Evolutionary conservation across 345 rosid genomes (phyloP).

Genomic region (Populus deltoides): DNA sequence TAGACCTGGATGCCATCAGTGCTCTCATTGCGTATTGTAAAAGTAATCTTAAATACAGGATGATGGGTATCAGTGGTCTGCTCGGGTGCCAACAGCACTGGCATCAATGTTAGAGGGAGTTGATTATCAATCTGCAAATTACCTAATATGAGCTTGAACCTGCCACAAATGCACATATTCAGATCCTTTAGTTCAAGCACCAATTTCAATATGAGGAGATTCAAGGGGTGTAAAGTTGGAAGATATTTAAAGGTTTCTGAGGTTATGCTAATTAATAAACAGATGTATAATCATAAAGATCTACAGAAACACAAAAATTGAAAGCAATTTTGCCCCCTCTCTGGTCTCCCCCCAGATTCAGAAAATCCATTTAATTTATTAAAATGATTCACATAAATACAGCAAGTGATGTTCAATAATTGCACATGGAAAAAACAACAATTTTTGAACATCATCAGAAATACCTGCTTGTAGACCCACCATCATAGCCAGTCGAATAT

Average conservation of each 20-base stretch:
- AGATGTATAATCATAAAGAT: background rate
- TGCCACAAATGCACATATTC: slow-evolving; percentile 36
- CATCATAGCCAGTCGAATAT: slow-evolving; percentile 89
- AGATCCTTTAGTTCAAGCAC: background rate
- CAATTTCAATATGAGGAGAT: background rate
- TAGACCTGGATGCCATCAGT: slow-evolving; percentile 73
- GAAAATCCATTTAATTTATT: background rate
- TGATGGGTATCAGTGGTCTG: slow-evolving; percentile 61
- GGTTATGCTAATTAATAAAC: background rate
- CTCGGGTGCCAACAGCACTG: slow-evolving; percentile 87
- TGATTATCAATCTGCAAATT: slow-evolving; percentile 90
- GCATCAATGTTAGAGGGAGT: slow-evolving; percentile 91
- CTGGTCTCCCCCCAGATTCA: background rate
- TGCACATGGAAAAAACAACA: background rate
- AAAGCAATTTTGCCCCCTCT: background rate
- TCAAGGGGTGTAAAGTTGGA: background rate
- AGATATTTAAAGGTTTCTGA: background rate
- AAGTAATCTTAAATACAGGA: slow-evolving; percentile 91
- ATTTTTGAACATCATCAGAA: background rate
- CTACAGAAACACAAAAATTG: background rate
- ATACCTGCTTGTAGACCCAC: slow-evolving; percentile 92
- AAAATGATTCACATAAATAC: background rate
- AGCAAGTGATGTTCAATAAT: background rate
- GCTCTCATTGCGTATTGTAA: slow-evolving; percentile 73
- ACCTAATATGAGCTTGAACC: slow-evolving; percentile 93